Percentiles rank a stretch among this genome's conserved stretches.
Evolutionary conservation across 2,329 filamentous ascomycete species (phyloP).

Genomic region (Neocucurbitaria cava): DNA sequence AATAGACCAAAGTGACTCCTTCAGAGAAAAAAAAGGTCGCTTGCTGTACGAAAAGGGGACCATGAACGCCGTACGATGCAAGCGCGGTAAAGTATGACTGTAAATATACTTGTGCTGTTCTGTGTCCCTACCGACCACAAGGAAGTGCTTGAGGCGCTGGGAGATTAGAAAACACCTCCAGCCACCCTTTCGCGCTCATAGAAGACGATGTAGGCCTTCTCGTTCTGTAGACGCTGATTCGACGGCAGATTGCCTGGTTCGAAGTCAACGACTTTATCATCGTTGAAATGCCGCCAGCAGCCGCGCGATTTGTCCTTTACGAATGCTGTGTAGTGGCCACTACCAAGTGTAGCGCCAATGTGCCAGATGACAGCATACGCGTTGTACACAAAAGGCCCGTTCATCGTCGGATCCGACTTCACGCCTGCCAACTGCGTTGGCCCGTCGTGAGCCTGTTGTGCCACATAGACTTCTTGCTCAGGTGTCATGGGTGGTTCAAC

Average conservation of each 20-base stretch:
- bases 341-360: slow-evolving; percentile 68
- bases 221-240: slow-evolving; percentile 64
- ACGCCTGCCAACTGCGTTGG: slow-evolving; percentile 37
- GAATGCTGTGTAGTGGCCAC: slow-evolving; percentile 82
- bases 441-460: slow-evolving; percentile 32
- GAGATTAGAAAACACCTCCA: slow-evolving; percentile 35
- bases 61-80: background rate
- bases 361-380: slow-evolving; percentile 87
- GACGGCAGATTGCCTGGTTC: slow-evolving; percentile 59
- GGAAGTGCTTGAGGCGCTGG: background rate
- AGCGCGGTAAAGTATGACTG: background rate
- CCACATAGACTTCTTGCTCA: slow-evolving; percentile 48
- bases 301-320: slow-evolving; percentile 58
- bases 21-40: background rate
- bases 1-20: background rate
- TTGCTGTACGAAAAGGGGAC: background rate
- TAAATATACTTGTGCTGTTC: background rate
- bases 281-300: slow-evolving; percentile 69
- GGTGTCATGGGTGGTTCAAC: slow-evolving; percentile 58
- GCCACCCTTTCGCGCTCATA: slow-evolving; percentile 57
- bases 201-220: slow-evolving; percentile 71
- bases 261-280: slow-evolving; percentile 61
- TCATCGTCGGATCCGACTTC: slow-evolving; percentile 53
- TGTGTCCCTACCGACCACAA: background rate
- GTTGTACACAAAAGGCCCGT: slow-evolving; percentile 75